A percentile compares a stretch with the other conserved stretches of the same genome.
These are phyloP conservation scores for Clavispora vitiphila DNA, from an alignment of 805 yeast genomes.

Conservation along the genomic window DNA sequence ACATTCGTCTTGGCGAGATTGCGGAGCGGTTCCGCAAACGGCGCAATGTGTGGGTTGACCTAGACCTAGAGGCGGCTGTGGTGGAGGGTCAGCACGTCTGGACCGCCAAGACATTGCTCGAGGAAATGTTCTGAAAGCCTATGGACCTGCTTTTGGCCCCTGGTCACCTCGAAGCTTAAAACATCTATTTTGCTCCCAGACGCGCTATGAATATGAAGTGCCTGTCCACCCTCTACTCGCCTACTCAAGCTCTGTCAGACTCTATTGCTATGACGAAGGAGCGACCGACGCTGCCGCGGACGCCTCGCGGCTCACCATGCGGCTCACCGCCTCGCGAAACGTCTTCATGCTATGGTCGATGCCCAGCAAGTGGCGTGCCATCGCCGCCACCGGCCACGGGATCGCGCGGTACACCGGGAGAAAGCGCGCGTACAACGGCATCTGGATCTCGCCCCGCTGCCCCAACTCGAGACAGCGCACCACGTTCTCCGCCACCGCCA, in stretches of 20 bases:
- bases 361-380: slow-evolving; percentile 55
- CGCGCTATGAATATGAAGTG: too few relatives aligned
- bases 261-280: too few relatives aligned
- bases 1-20: slow-evolving; percentile 7
- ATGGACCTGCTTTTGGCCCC: too few relatives aligned
- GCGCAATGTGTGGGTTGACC: slow-evolving; percentile 1
- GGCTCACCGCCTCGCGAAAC: not conserved
- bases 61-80: slow-evolving; percentile 6
- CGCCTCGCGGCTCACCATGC: not conserved
- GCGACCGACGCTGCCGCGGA: not conserved
- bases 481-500: slow-evolving; percentile 56
- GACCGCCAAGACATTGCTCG: slow-evolving; percentile 1
- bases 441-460: slow-evolving; percentile 58
- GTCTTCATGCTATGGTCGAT: slow-evolving; percentile 44
- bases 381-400: slow-evolving; percentile 66
- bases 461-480: slow-evolving; percentile 56
- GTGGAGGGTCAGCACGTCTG: slow-evolving; percentile 5
- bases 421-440: slow-evolving; percentile 74
- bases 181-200: too few relatives aligned
- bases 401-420: slow-evolving; percentile 65
- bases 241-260: too few relatives aligned
- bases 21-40: slow-evolving; percentile 5
- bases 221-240: not conserved
- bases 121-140: not conserved
- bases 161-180: too few relatives aligned